Evolutionary conservation across 2,329 filamentous ascomycete species (phyloP), one percentile per base, ranked within the genome.

Genomic region (Aspergillus pseudoviridinutans): DNA sequence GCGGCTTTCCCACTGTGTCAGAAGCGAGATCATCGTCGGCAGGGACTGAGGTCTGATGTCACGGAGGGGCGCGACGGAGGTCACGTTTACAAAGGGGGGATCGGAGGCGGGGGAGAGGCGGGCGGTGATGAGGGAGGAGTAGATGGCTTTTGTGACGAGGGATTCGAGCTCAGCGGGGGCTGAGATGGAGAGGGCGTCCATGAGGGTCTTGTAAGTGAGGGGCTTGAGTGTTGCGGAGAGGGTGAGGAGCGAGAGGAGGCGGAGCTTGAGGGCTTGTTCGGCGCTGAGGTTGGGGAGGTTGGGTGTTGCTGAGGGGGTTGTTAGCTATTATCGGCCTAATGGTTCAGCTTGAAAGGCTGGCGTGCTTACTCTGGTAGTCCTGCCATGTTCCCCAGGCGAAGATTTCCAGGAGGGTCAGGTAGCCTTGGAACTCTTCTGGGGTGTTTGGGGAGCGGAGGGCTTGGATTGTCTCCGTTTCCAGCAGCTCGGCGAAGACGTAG

Each of bases 401-500:
- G 68, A 95, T 87, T 74, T 92, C 84, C 49, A 99, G 87, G 14
- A 96, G 82, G 1, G 80, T 84, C 52, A 94, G 81, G 74, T 91
- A 78, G 44, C 74, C 66, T 6, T 81, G 77, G 67, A 88, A 84
- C 51, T 95, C 88, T 38, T 81, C 71, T n/a, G 85, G 72, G 42
- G 80, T 74, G 10, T 78, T 72, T 42, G 71, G 80, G 42, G 76
- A 76, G 27, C 80, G 75, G 49, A 97, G 86, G 12, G 84, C 82
- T 74, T 94, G 89, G 64, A 97, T 87, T 66, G 91, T 86, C 0
- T 90, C 86, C 1, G 87, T 86, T 66, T 89, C 83, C 41, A 99
- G 86, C n/a, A 99, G 87, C 78, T 97, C 93, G 64, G 90, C 86
- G 79, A 99, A 99, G 76, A 97, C 84, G 75, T 88, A 99, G 63